Percentiles rank a stretch among this genome's conserved stretches.
Conservation (phyloP, 805 yeast species). For the Barnettozyma botsteinii region DNA sequence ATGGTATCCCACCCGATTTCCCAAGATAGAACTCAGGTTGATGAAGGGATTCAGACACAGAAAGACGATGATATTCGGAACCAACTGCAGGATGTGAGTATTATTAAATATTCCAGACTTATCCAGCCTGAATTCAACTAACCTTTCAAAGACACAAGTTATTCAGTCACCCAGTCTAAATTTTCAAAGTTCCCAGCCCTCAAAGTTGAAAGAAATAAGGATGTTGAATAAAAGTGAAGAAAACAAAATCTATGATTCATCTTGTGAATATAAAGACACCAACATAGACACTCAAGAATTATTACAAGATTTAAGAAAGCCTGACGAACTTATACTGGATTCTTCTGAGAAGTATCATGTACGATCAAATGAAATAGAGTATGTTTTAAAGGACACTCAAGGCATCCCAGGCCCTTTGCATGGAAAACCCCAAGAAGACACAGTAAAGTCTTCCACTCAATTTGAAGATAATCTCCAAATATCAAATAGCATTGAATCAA, state of each 20-base stretch:
- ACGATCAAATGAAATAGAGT: constrained; percentile 1
- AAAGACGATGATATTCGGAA: background rate
- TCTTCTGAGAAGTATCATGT: background rate
- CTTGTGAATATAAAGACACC: constrained; percentile 17
- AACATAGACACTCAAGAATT: constrained; percentile 18
- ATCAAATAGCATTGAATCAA: background rate
- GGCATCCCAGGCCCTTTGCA: background rate
- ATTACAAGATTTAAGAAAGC: constrained; percentile 3
- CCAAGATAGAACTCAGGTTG: background rate
- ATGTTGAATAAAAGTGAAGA: constrained; percentile 18
- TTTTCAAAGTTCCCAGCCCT: constrained; percentile 7
- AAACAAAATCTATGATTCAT: constrained; percentile 22
- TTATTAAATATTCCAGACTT: background rate
- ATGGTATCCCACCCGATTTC: background rate
- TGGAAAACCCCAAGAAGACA: background rate
- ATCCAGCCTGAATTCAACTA: constrained; percentile 5
- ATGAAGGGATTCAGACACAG: background rate
- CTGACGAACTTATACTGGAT: background rate
- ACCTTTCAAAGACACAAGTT: constrained; percentile 18
- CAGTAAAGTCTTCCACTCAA: background rate
- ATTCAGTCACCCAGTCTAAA: constrained; percentile 9
- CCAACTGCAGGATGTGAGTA: constrained; percentile 5
- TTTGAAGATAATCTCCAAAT: background rate
- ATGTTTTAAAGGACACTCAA: background rate
- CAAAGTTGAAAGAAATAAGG: constrained; percentile 9